These are phyloP conservation scores for Alternaria novae-zelandiae DNA, from an alignment of 2,329 filamentous ascomycete species.

Conservation along the genomic window DNA sequence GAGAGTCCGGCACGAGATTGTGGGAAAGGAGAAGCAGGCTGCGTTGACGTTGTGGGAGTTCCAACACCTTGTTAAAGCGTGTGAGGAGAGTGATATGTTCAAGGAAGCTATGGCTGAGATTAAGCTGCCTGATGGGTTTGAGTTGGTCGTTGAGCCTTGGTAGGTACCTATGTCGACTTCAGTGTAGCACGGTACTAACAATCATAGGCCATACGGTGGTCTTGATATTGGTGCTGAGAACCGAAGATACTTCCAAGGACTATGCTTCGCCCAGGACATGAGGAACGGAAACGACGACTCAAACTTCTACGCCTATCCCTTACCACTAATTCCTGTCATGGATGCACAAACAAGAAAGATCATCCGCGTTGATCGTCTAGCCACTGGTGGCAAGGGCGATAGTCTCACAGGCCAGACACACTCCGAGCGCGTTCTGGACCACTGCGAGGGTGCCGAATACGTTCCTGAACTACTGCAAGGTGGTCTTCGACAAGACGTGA, in stretches of 20 bases:
- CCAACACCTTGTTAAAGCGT: slow-evolving; percentile 49
- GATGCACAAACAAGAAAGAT: slow-evolving; percentile 45
- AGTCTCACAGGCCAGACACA: slow-evolving; percentile 49
- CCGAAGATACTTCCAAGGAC: slow-evolving; percentile 60
- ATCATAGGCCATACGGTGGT: slow-evolving; percentile 59
- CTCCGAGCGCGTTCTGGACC: slow-evolving; percentile 49
- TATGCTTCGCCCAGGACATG: slow-evolving; percentile 60
- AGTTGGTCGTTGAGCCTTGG: slow-evolving; percentile 62
- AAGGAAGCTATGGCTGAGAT: slow-evolving; percentile 59
- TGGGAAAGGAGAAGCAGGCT: slow-evolving; percentile 58
- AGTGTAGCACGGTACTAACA: slow-evolving; percentile 1
- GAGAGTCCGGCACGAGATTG: slow-evolving; percentile 53
- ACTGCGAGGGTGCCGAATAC: slow-evolving; percentile 62
- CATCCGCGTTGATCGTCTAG: slow-evolving; percentile 45
- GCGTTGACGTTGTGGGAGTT: slow-evolving; percentile 55
- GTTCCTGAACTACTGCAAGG: slow-evolving; percentile 49
- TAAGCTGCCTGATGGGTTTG: slow-evolving; percentile 61
- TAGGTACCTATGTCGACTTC: slow-evolving; percentile 11
- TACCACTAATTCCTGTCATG: slow-evolving; percentile 48
- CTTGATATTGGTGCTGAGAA: slow-evolving; percentile 56
- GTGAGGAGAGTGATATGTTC: slow-evolving; percentile 60
- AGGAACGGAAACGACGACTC: slow-evolving; percentile 53
- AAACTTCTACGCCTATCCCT: slow-evolving; percentile 51
- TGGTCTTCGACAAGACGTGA: slow-evolving; percentile 54
- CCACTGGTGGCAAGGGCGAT: slow-evolving; percentile 49